These are phyloP conservation scores for Chimonanthus praecox DNA, from an alignment of 164 flowering plant genomes.

Conservation along the genomic window DNA sequence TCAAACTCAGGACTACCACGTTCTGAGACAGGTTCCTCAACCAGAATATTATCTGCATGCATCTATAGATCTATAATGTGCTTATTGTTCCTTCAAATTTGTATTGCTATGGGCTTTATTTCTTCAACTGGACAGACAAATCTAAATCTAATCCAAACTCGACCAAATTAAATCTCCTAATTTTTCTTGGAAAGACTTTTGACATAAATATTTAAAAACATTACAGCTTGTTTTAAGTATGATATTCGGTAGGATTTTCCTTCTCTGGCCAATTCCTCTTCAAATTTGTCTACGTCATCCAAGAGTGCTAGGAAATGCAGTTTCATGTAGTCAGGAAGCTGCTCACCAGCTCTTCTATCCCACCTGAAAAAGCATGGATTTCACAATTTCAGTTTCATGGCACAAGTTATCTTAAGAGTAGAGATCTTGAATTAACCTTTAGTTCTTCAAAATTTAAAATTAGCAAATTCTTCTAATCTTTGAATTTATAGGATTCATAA, in stretches of 20 bases:
- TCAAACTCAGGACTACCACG: too few relatives aligned
- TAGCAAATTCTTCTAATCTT: too few relatives aligned
- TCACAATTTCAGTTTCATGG: too few relatives aligned
- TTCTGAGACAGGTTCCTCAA: not conserved
- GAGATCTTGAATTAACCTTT: too few relatives aligned
- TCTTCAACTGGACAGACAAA: too few relatives aligned
- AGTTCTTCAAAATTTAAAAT: too few relatives aligned
- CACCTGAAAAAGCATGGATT: not conserved
- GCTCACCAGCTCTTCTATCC: not conserved
- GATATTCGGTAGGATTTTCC: not conserved
- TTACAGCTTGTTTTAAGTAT: conserved; percentile 2
- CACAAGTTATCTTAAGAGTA: too few relatives aligned
- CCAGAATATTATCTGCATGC: not conserved
- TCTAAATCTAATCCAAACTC: too few relatives aligned
- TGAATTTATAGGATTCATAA: too few relatives aligned
- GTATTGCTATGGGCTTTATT: too few relatives aligned
- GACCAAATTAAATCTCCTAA: not conserved
- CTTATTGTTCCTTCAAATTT: not conserved
- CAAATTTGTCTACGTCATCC: not conserved
- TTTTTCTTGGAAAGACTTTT: not conserved
- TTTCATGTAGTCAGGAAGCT: conserved; percentile 3
- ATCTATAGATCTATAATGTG: not conserved
- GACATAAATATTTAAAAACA: too few relatives aligned
- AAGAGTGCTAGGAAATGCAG: not conserved
- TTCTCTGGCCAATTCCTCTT: not conserved